phyloP scores from a whole-genome alignment of 805 yeast genomes.

The Ogataea ramenticola region DNA sequence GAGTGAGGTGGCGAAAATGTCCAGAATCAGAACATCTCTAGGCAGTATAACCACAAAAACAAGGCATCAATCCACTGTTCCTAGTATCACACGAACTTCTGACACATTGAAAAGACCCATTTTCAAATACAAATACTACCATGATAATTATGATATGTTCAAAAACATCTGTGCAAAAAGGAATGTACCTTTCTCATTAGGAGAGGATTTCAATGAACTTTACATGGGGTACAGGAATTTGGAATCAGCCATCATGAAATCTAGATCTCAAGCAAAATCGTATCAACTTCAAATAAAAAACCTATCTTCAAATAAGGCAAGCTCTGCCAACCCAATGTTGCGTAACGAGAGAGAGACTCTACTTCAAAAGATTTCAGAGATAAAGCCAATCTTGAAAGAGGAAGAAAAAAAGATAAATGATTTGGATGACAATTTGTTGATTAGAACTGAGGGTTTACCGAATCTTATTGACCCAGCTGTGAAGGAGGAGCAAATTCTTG shows the following conservation, averaged over 20 bases:
- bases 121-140: slow-evolving; percentile 27
- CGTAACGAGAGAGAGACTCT: not conserved
- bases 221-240: slow-evolving; percentile 7
- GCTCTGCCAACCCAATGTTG: not conserved
- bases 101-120: slow-evolving; percentile 26
- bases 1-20: no score
- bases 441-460: slow-evolving; percentile 49
- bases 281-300: slow-evolving; percentile 11
- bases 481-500: slow-evolving; percentile 33
- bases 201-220: slow-evolving; percentile 11
- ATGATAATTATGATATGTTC: slow-evolving; percentile 20
- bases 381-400: slow-evolving; percentile 23
- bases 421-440: slow-evolving; percentile 30
- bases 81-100: slow-evolving; percentile 7
- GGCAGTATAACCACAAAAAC: no score
- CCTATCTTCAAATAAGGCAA: slow-evolving; percentile 2
- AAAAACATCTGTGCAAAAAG: slow-evolving; percentile 19
- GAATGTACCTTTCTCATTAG: slow-evolving; percentile 21
- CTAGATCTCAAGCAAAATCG: slow-evolving; percentile 15
- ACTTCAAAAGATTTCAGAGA: slow-evolving; percentile 1
- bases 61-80: not conserved
- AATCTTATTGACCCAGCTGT: slow-evolving; percentile 49
- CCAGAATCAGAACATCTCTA: no score
- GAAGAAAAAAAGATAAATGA: slow-evolving; percentile 16
- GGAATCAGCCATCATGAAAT: slow-evolving; percentile 3